Percentiles rank a stretch among this genome's conserved stretches.
These are phyloP conservation scores for Aureobasidium sp. DNA, from an alignment of 2,329 filamentous ascomycete genomes.

Conservation along the genomic window DNA sequence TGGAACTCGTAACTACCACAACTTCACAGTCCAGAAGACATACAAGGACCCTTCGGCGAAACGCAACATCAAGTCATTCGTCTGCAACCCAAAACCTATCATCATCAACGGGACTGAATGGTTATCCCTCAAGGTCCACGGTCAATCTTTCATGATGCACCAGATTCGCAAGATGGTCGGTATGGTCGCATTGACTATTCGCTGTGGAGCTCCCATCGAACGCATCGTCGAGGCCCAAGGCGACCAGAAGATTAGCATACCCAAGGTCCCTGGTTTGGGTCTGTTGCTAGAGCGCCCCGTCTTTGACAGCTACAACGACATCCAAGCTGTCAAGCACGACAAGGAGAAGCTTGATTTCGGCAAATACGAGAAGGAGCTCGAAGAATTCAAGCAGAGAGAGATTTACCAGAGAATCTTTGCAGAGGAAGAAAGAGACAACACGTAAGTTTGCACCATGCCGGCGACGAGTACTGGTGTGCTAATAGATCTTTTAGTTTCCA, in stretches of 20 bases:
- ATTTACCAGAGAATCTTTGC: conserved; percentile 91
- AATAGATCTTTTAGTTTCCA: conserved; percentile 31
- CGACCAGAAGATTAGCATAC: conserved; percentile 69
- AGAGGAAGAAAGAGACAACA: conserved; percentile 79
- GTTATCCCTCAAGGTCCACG: conserved; percentile 92
- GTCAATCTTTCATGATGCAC: conserved; percentile 99
- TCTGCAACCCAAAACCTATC: conserved; percentile 60
- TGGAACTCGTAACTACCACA: conserved; percentile 90
- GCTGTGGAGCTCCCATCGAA: conserved; percentile 68
- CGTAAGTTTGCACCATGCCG: conserved; percentile 52
- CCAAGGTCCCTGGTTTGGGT: conserved; percentile 86
- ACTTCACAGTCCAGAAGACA: conserved; percentile 90
- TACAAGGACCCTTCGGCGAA: conserved; percentile 76
- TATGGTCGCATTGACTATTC: conserved; percentile 76
- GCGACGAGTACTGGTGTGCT: not conserved
- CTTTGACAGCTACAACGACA: conserved; percentile 81
- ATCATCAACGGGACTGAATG: conserved; percentile 63
- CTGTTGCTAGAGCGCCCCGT: conserved; percentile 84
- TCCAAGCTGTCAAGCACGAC: conserved; percentile 56
- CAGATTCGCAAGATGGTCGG: conserved; percentile 99
- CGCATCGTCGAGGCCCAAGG: conserved; percentile 71
- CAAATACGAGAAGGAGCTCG: conserved; percentile 69
- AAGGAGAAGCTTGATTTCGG: conserved; percentile 70
- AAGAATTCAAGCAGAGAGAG: conserved; percentile 82
- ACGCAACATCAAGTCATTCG: conserved; percentile 87